These are phyloP conservation scores for Aspergillus sp. DNA, from an alignment of 2,329 filamentous ascomycete genomes.

Conservation along the genomic window DNA sequence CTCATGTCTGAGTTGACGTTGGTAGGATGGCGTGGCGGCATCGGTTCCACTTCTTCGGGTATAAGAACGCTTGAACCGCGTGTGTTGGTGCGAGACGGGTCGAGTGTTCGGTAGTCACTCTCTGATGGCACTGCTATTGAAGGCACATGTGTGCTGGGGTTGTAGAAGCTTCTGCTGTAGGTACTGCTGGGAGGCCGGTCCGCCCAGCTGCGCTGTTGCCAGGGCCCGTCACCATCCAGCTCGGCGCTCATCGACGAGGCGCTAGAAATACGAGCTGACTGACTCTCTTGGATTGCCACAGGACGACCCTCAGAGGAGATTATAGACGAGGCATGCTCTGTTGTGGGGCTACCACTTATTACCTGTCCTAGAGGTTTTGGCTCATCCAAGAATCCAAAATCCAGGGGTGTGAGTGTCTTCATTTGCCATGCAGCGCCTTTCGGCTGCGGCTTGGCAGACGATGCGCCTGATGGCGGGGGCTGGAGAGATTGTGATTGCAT, in stretches of 20 bases:
- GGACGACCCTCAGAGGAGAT: conserved; percentile 26
- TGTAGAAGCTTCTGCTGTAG: conserved; percentile 44
- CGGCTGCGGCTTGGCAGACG: conserved; percentile 38
- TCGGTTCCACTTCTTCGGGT: conserved; percentile 30
- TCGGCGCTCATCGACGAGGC: conserved; percentile 43
- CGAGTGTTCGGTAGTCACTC: conserved; percentile 18
- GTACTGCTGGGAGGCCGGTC: conserved; percentile 45
- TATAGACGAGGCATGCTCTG: conserved; percentile 34
- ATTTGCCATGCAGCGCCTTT: conserved; percentile 46
- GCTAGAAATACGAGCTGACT: conserved; percentile 47
- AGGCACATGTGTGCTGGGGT: conserved; percentile 26
- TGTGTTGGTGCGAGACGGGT: conserved; percentile 24
- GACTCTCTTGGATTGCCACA: conserved; percentile 41
- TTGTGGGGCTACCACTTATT: conserved; percentile 45
- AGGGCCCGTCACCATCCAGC: conserved; percentile 33
- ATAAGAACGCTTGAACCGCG: conserved; percentile 38
- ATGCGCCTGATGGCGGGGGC: conserved; percentile 18
- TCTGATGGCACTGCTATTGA: conserved; percentile 18
- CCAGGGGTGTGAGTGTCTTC: conserved; percentile 36
- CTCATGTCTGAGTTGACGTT: conserved; percentile 46
- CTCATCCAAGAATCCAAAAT: conserved; percentile 40
- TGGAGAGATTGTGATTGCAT: conserved; percentile 24
- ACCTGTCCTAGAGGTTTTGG: conserved; percentile 44
- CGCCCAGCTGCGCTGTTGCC: conserved; percentile 34
- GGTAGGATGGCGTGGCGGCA: conserved; percentile 17